These are phyloP conservation scores for Nitzschia palea DNA, from an alignment of 108 stramenopile genomes.

Conservation along the genomic window DNA sequence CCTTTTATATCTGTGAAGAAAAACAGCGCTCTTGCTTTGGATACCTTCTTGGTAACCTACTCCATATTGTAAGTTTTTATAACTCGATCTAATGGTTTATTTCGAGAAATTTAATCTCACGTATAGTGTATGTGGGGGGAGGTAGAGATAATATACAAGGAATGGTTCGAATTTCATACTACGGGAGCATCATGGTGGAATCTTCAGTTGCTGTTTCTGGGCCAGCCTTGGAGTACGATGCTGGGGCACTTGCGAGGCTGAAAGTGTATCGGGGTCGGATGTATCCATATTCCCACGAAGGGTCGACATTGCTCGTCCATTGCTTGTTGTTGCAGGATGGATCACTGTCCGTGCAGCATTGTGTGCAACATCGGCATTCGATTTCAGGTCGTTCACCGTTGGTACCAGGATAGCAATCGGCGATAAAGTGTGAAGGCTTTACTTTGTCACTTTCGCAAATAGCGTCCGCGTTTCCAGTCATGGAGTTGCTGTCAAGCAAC, in stretches of 20 bases:
- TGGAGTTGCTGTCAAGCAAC: constrained; percentile 24
- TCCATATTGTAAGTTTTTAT: too few species aligned
- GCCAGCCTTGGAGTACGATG: background rate
- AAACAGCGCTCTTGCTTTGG: too few species aligned
- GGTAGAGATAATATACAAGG: too few species aligned
- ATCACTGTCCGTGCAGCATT: constrained; percentile 28
- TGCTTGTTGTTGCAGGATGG: constrained; percentile 20
- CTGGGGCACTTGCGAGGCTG: background rate
- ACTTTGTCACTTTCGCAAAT: background rate
- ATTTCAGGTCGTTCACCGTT: constrained; percentile 19
- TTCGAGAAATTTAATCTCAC: too few species aligned
- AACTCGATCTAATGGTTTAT: too few species aligned
- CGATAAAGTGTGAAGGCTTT: background rate
- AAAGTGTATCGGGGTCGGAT: constrained; percentile 22
- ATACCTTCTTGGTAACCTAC: too few species aligned
- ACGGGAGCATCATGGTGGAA: too few species aligned
- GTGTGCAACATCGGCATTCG: constrained; percentile 27
- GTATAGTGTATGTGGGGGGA: too few species aligned
- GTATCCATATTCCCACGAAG: constrained; percentile 25
- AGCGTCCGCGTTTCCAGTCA: constrained; percentile 17
- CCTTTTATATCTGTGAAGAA: background rate
- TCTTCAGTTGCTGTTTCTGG: too few species aligned
- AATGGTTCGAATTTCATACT: too few species aligned
- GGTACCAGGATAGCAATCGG: constrained; percentile 19
- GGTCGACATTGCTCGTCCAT: constrained; percentile 20